These are phyloP conservation scores for Cadophora gregata DNA, from an alignment of 2,329 filamentous ascomycete genomes.

Conservation along the genomic window DNA sequence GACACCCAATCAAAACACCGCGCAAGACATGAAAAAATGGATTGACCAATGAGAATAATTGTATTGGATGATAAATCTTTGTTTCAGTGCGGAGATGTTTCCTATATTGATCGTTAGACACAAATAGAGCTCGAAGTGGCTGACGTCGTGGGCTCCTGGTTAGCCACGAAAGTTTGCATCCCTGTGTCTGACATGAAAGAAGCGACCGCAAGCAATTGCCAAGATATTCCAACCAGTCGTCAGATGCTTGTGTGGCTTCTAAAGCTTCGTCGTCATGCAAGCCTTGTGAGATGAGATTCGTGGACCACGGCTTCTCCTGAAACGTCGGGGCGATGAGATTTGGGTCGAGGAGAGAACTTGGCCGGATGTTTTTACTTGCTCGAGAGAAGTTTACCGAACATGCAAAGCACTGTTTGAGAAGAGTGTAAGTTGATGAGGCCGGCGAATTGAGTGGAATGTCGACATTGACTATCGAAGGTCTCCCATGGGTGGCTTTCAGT, in stretches of 20 bases:
- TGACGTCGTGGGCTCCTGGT: background rate
- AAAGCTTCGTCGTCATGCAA: background rate
- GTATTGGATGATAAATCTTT: conserved; percentile 16
- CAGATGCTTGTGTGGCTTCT: conserved; percentile 6
- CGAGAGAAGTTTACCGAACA: background rate
- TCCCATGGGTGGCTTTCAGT: conserved; percentile 28
- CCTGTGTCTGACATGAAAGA: background rate
- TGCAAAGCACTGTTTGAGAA: conserved; percentile 2
- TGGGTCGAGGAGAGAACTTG: background rate
- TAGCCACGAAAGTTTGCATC: background rate
- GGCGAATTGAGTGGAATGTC: conserved; percentile 2
- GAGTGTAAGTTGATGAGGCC: background rate
- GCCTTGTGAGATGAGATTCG: background rate
- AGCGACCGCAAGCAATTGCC: background rate
- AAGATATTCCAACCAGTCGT: background rate
- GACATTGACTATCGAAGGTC: background rate
- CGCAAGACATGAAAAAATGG: background rate
- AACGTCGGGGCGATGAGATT: background rate
- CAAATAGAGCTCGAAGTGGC: conserved; percentile 4
- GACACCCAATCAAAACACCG: background rate
- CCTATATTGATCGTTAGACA: background rate
- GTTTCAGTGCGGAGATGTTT: conserved; percentile 16
- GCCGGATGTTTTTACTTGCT: background rate
- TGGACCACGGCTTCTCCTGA: background rate
- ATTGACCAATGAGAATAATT: background rate